Conservation (phyloP, 2,329 filamentous ascomycete genomes). For the Alternaria viburni region DNA sequence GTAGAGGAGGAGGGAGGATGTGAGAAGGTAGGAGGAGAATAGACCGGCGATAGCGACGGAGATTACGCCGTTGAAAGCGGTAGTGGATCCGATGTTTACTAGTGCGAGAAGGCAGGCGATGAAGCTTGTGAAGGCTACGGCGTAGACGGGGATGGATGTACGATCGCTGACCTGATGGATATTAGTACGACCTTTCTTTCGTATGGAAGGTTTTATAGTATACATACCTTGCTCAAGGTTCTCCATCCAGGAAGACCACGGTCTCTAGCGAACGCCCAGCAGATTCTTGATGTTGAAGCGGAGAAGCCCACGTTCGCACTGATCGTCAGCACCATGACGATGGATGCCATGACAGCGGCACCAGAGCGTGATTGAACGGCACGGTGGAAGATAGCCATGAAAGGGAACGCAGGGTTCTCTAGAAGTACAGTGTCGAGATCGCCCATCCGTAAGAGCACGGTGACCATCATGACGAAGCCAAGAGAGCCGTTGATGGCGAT, state of each 20-base stretch:
- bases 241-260: constrained; percentile 49
- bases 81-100: constrained; percentile 55
- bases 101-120: constrained; percentile 53
- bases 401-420: constrained; percentile 51
- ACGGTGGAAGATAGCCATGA: constrained; percentile 56
- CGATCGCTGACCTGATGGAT: constrained; percentile 23
- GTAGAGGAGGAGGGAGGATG: constrained; percentile 29
- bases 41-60: constrained; percentile 36
- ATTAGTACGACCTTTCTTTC: constrained; percentile 5
- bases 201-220: rapidly evolving
- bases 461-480: constrained; percentile 42
- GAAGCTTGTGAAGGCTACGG: constrained; percentile 35
- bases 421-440: constrained; percentile 39
- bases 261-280: constrained; percentile 52
- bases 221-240: constrained; percentile 20
- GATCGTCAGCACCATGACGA: constrained; percentile 41
- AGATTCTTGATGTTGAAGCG: constrained; percentile 47
- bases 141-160: constrained; percentile 44
- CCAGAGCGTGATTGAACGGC: constrained; percentile 37
- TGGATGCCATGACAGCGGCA: constrained; percentile 53
- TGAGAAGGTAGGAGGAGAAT: constrained; percentile 36
- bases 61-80: constrained; percentile 38
- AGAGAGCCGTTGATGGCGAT: constrained; percentile 48
- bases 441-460: constrained; percentile 41
- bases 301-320: constrained; percentile 44